Evolutionary conservation across 257 asterid species (phyloP), one percentile per base, ranked within the genome.

Genomic region (Coffea eugenioides): DNA sequence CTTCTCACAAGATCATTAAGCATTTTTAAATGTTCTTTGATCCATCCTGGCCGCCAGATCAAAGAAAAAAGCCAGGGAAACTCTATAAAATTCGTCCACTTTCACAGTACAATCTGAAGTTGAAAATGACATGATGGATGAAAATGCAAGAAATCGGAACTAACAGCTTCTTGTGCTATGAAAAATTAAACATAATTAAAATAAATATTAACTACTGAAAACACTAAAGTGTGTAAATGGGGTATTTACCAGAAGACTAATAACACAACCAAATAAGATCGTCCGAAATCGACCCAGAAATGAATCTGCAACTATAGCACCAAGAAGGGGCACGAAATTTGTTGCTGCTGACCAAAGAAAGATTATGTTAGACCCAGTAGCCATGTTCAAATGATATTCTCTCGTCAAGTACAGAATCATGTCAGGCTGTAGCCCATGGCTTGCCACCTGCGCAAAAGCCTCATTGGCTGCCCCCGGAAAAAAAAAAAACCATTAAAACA

Each of bases 341-440:
- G 91, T 86, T 31, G 92, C 88, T 41, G 97, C 89, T 1, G 93
- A 88, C 98, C 98, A 93, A 21, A 85, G 64, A 73, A 86, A 89
- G 64, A 92, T 2, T 23, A 92, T 54, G 78, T 85, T 92, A 23
- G 97, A 86, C 4, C 87, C 91, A 52, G 81, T 48, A 2, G 86
- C 79, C 91, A 93, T 88, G 66, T 84, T 86, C 93, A 93, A 74
- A 71, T 85, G 92, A 79, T 90, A 91, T 78, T 85, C 82, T 9
- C 80, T 81, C 80, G 89, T 91, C 88, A 93, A 75, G 69, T 91
- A 91, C 74, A 90, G 67, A 21, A 86, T 86, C 95, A 93, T 90
- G 77, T 89, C 90, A 23, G 97, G 91, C n/a, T 65, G 8, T 23
- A 91, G 57, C 49, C 94, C 97, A 75, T 0, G 85, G 6, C 84